Percentiles rank a stretch among this genome's conserved stretches.
phyloP scores from a whole-genome alignment of 2,329 filamentous ascomycete genomes.

The Diaporthe citriasiana region DNA sequence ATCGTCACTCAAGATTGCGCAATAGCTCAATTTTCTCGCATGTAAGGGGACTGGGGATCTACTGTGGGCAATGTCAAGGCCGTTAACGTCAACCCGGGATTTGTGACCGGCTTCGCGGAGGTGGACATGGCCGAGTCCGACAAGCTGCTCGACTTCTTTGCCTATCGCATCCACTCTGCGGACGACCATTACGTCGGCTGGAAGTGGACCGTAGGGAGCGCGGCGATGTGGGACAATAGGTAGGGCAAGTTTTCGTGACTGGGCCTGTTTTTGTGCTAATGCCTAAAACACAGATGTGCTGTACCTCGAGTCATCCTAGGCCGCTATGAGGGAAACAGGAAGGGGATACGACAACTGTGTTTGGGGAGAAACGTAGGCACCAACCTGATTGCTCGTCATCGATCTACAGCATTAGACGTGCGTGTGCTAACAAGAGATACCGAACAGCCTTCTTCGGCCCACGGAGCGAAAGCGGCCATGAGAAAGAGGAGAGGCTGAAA shows the following conservation, averaged over 20 bases:
- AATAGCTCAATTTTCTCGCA: neutral
- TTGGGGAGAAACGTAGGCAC: conserved; percentile 59
- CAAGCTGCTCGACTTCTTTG: conserved; percentile 61
- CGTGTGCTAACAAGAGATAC: neutral
- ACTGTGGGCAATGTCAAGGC: conserved; percentile 51
- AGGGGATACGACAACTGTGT: conserved; percentile 58
- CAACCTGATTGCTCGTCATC: conserved; percentile 9
- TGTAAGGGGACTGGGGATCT: neutral
- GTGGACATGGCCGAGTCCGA: conserved; percentile 63
- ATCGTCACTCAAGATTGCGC: neutral
- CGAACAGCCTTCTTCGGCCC: conserved; percentile 51
- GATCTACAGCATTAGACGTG: neutral
- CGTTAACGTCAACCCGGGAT: conserved; percentile 61
- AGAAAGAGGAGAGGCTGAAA: conserved; percentile 47
- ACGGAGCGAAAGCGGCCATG: conserved; percentile 50
- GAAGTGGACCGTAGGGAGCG: conserved; percentile 64
- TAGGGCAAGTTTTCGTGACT: conserved; percentile 26
- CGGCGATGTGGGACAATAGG: conserved; percentile 67
- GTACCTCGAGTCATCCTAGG: conserved; percentile 59
- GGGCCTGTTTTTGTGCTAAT: neutral
- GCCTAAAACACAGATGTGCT: conserved; percentile 47
- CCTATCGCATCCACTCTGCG: conserved; percentile 61
- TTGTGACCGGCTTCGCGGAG: conserved; percentile 63
- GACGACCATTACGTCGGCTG: conserved; percentile 65
- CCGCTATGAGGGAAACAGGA: conserved; percentile 53